phyloP scores from a whole-genome alignment of 345 rosid genomes.

The Acer saccharum region DNA sequence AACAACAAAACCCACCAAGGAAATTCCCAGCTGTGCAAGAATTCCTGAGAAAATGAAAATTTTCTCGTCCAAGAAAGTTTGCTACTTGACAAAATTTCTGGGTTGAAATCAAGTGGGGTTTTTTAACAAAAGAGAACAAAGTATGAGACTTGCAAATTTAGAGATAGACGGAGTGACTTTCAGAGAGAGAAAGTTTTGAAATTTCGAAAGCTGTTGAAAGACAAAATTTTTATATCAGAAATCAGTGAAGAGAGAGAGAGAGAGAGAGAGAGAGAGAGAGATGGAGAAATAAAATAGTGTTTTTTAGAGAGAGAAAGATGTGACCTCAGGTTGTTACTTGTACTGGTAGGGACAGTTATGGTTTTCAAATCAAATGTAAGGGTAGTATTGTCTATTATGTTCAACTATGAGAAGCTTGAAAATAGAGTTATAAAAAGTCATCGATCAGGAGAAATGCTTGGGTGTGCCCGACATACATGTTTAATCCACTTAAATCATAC shows the following conservation, averaged over 20 bases:
- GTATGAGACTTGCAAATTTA: not conserved
- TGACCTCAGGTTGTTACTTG: not conserved
- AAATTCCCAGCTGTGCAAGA: constrained; percentile 31
- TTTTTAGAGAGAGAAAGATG: constrained; percentile 13
- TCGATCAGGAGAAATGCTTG: too few species aligned
- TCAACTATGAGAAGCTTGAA: not conserved
- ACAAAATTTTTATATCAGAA: constrained; percentile 30
- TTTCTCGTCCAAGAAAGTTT: constrained; percentile 16
- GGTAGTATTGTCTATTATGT: constrained; percentile 16
- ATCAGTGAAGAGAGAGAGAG: constrained; percentile 18
- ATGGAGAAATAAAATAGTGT: not conserved
- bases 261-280: constrained; percentile 15
- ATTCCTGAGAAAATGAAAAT: constrained; percentile 27
- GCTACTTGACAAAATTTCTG: not conserved
- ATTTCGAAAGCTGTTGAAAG: constrained; percentile 23
- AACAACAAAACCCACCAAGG: constrained; percentile 41
- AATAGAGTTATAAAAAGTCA: not conserved
- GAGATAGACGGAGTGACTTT: constrained; percentile 4
- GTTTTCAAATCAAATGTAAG: not conserved
- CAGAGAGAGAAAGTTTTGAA: constrained; percentile 27
- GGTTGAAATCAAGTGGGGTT: not conserved
- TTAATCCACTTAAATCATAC: too few species aligned
- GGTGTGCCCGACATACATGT: too few species aligned
- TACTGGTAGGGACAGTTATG: not conserved
- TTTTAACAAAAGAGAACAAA: constrained; percentile 17